These are phyloP conservation scores for Phytophthora kernoviae DNA, from an alignment of 352 stramenopile genomes.

Conservation along the genomic window DNA sequence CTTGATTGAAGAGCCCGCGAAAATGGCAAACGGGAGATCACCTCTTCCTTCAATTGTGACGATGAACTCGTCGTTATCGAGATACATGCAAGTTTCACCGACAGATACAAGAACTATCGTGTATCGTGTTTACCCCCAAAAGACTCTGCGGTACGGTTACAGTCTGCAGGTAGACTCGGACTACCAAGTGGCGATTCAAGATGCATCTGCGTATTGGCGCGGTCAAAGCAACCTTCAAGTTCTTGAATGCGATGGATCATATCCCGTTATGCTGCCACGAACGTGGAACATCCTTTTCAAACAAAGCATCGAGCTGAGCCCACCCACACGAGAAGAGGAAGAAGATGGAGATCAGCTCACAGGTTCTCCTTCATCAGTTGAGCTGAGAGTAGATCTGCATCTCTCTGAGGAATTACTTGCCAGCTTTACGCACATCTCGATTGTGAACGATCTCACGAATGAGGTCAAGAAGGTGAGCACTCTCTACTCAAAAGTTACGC, in stretches of 20 bases:
- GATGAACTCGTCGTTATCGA: constrained; percentile 45
- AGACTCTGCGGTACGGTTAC: constrained; percentile 57
- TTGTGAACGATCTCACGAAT: constrained; percentile 53
- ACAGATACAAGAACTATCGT: constrained; percentile 19
- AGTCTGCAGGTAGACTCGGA: constrained; percentile 58
- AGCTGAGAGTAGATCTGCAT: constrained; percentile 62
- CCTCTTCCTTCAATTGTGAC: constrained; percentile 31
- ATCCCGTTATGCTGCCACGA: constrained; percentile 43
- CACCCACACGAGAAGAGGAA: constrained; percentile 1
- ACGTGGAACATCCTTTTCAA: constrained; percentile 75
- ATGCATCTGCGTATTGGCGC: constrained; percentile 52
- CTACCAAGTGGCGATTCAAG: constrained; percentile 43
- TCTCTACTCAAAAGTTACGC: constrained; percentile 33
- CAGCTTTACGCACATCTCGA: constrained; percentile 47
- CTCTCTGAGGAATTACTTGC: constrained; percentile 56
- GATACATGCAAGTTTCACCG: constrained; percentile 31
- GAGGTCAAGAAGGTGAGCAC: constrained; percentile 37
- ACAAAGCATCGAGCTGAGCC: constrained; percentile 49
- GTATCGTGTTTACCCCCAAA: constrained; percentile 59
- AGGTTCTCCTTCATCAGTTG: constrained; percentile 6
- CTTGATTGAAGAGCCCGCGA: constrained; percentile 45
- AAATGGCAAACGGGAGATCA: neutral
- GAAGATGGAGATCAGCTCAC: constrained; percentile 4
- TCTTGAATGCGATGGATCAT: constrained; percentile 49
- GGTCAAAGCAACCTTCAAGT: constrained; percentile 49